phyloP scores from a whole-genome alignment of 306 rosid species.

The Biancaea sappan region DNA sequence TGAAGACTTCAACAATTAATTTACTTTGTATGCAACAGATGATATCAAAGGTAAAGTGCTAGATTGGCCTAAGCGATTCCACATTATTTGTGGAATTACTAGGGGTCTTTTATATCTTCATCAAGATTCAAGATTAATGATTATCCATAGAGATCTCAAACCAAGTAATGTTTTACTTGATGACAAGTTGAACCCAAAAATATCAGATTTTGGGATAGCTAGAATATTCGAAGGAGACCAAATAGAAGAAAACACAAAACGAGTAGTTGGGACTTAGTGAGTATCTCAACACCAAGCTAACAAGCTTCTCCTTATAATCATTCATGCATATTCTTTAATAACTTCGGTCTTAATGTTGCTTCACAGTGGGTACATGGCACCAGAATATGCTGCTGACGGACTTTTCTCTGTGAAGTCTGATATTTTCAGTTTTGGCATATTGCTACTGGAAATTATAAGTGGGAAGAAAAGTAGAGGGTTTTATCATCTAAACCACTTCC shows the following conservation, averaged over 20 bases:
- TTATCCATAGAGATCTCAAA: slow-evolving; percentile 51
- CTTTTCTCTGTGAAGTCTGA: slow-evolving; percentile 49
- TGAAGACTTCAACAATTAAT: not conserved
- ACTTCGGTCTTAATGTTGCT: not conserved
- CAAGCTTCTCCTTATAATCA: not conserved
- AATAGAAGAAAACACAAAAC: slow-evolving; percentile 49
- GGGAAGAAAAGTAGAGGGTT: slow-evolving; percentile 56
- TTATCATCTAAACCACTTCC: slow-evolving; percentile 28
- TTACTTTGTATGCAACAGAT: slow-evolving; percentile 12
- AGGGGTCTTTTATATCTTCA: slow-evolving; percentile 57
- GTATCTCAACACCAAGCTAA: slow-evolving; percentile 8
- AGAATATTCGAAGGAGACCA: slow-evolving; percentile 47
- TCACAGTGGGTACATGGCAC: slow-evolving; percentile 61
- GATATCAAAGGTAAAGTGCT: not conserved
- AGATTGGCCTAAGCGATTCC: slow-evolving; percentile 47
- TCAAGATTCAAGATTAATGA: slow-evolving; percentile 47
- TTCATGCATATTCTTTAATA: not conserved
- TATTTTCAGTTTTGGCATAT: slow-evolving; percentile 48
- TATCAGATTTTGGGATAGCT: slow-evolving; percentile 53
- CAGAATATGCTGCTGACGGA: slow-evolving; percentile 55
- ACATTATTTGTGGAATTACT: slow-evolving; percentile 46
- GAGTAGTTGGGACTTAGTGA: slow-evolving; percentile 61
- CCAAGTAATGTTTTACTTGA: slow-evolving; percentile 51
- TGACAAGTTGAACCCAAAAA: slow-evolving; percentile 44
- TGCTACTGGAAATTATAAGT: slow-evolving; percentile 54